Evolutionary conservation across 2,329 filamentous ascomycete species (phyloP).

Genomic region (Dendrostoma leiphaemia): DNA sequence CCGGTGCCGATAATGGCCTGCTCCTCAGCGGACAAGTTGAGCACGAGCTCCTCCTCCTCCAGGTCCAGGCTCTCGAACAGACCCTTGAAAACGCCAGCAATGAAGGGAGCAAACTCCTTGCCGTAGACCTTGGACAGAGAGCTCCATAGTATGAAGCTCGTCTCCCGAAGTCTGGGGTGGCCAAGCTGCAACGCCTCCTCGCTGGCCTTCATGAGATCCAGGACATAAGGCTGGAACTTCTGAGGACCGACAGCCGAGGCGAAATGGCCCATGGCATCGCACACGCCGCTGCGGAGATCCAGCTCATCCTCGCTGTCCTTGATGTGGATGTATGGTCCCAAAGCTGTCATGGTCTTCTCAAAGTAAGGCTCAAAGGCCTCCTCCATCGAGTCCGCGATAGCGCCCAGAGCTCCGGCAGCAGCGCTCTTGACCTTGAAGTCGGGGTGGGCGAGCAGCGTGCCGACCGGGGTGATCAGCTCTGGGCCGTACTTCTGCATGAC

Average conservation of each 20-base stretch:
- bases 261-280: constrained; percentile 91
- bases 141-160: constrained; percentile 95
- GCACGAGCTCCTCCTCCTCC: constrained; percentile 81
- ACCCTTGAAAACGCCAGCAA: constrained; percentile 73
- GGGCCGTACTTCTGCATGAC: constrained; percentile 80
- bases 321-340: constrained; percentile 78
- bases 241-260: constrained; percentile 82
- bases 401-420: constrained; percentile 84
- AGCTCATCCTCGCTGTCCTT: constrained; percentile 90
- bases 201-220: constrained; percentile 85
- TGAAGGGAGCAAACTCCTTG: constrained; percentile 76
- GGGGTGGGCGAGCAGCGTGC: constrained; percentile 76
- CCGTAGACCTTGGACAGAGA: constrained; percentile 92
- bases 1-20: constrained; percentile 66
- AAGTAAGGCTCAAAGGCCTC: constrained; percentile 89
- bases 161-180: constrained; percentile 89
- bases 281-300: constrained; percentile 83
- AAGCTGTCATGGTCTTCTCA: constrained; percentile 82
- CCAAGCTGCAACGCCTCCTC: constrained; percentile 88
- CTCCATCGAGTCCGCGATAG: constrained; percentile 82
- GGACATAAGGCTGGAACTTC: constrained; percentile 87
- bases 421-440: constrained; percentile 89
- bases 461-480: constrained; percentile 81
- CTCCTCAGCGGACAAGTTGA: constrained; percentile 71
- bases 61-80: constrained; percentile 84